phyloP scores from a whole-genome alignment of 139 green algal genomes.

The Dunaliella sp. region DNA sequence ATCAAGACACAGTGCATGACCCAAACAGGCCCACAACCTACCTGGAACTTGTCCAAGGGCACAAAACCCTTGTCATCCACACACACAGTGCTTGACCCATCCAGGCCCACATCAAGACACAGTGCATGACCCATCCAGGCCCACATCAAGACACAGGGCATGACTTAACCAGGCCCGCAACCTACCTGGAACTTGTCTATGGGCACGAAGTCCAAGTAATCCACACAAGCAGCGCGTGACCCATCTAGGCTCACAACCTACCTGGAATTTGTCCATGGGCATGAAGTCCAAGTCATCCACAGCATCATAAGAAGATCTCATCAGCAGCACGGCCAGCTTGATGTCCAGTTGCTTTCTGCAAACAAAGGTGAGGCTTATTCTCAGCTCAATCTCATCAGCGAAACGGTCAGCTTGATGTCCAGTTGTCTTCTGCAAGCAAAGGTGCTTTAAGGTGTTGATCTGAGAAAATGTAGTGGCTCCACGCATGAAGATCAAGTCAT shows the following conservation, averaged over 20 bases:
- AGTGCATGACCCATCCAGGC: background rate
- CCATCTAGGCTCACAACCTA: background rate
- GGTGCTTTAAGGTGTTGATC: too few relatives aligned
- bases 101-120: background rate
- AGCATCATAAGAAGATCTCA: constrained; percentile 77
- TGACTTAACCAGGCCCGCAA: constrained; percentile 6
- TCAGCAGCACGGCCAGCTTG: constrained; percentile 81
- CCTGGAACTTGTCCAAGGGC: too few relatives aligned
- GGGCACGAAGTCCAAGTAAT: constrained; percentile 71
- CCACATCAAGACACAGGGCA: background rate
- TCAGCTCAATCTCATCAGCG: background rate
- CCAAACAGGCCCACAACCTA: too few relatives aligned
- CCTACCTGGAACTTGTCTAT: constrained; percentile 53
- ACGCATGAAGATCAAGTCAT: constrained; percentile 79
- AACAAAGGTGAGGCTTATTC: background rate
- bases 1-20: too few relatives aligned
- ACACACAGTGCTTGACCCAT: too few relatives aligned
- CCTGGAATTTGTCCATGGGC: constrained; percentile 56
- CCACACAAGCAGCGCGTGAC: too few relatives aligned
- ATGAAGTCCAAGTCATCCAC: constrained; percentile 81
- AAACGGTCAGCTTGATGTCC: too few relatives aligned
- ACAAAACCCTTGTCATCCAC: too few relatives aligned
- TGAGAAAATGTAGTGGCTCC: too few relatives aligned
- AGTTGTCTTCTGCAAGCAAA: too few relatives aligned
- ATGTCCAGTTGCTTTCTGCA: constrained; percentile 54